Base-by-base conservation (phyloP, 495 filamentous ascomycete species). In the Talaromyces proteolyticus region DNA sequence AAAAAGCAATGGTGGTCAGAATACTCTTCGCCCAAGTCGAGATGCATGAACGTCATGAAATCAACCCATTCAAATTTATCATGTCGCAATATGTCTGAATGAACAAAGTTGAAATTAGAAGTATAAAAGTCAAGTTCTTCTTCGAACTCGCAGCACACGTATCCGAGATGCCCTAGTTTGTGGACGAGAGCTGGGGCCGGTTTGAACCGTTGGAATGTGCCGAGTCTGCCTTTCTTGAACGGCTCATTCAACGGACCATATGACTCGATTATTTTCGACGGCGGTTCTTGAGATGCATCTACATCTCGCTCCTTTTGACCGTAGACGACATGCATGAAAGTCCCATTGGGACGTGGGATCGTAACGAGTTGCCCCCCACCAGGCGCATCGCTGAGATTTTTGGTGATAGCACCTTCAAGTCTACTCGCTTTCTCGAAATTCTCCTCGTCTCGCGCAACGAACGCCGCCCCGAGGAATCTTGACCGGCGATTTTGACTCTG, bases 1-100 rank as follows among this genome's bases (percentile, higher is more conserved):
- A 87, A 87, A 61, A 87, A 81, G 23, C 64, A 70, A 62, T 88
- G 85, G 57, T 88, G 84, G 59, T 87, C 84, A 0, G 80, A 76
- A 36, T 70, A 66, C 5, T 80, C 74, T 2, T 62, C 54, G 0
- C 85, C 85, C 6, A 76, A 69, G 55, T 86, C 72, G 1, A 88
- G 66, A 34, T 85, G 82, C 59, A 75, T 65, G 64, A 88, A 88
- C 5, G 70, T 70, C n/a, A 74, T 77, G 8, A 76, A 70, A 60
- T 85, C 68, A 40, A 74, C 61, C 2, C 37, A 42, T 0, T 26
- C 7, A 11, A 44, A 26, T 26, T 54, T 7, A 3, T 40, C 42
- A 18, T 49, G 42, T 16, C 43, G 18, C 12, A 54, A 36, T 4
- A 57, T 45, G 17, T 64, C 54, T 0, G 54, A 45, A 4, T 80